phyloP scores from a whole-genome alignment of 495 filamentous ascomycete species.

The Neurospora discreta region DNA sequence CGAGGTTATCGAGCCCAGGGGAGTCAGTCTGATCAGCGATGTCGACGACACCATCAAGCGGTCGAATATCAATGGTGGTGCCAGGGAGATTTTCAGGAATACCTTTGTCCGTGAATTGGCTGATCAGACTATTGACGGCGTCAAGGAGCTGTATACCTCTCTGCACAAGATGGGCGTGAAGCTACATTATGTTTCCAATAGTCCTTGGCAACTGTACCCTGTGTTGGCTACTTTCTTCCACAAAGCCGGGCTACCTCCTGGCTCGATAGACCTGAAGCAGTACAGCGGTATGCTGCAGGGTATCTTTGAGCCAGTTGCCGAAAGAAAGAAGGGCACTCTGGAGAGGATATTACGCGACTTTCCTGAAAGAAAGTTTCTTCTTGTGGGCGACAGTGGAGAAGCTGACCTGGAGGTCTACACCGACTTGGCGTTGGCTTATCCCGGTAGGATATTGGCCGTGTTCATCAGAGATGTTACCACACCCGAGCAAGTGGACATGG shows the following conservation, averaged over 20 bases:
- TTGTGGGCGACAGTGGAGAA: conserved; percentile 92
- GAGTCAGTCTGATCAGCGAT: conserved; percentile 90
- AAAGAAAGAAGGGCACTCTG: conserved; percentile 78
- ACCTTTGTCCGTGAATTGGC: conserved; percentile 78
- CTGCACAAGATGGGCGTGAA: conserved; percentile 70
- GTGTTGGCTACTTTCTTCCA: conserved; percentile 75
- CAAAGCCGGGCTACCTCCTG: conserved; percentile 66
- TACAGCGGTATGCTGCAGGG: conserved; percentile 94
- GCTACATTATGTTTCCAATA: conserved; percentile 87
- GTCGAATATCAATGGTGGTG: conserved; percentile 75
- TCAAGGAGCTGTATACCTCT: conserved; percentile 75
- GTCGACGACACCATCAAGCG: conserved; percentile 98
- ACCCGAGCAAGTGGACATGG: conserved; percentile 35
- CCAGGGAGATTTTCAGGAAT: conserved; percentile 91
- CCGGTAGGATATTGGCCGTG: conserved; percentile 63
- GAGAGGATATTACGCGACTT: conserved; percentile 84
- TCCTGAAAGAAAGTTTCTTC: conserved; percentile 75
- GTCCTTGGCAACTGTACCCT: conserved; percentile 92
- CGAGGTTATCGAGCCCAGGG: conserved; percentile 61
- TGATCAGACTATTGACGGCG: conserved; percentile 74
- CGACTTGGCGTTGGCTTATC: conserved; percentile 74
- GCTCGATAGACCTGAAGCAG: conserved; percentile 88
- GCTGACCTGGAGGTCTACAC: conserved; percentile 97
- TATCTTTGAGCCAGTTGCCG: conserved; percentile 94
- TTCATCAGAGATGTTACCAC: conserved; percentile 96